phyloP scores from a whole-genome alignment of 495 filamentous ascomycete species.

The Hypoxylon rickii region DNA sequence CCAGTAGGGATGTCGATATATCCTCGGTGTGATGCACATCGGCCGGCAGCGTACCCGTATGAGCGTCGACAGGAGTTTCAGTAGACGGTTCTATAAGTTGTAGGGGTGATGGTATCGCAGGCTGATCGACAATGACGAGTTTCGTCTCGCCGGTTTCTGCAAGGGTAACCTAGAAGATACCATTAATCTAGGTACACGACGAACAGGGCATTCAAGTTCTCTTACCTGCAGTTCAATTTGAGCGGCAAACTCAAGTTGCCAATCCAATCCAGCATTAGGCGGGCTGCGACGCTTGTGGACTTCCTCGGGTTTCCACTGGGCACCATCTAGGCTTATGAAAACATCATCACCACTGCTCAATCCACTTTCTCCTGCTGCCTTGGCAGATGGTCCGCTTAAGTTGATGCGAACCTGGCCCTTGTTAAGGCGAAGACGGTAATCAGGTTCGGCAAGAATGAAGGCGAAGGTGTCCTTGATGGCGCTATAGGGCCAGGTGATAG shows the following conservation, averaged over 20 bases:
- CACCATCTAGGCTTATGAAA: constrained; percentile 67
- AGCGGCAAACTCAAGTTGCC: constrained; percentile 68
- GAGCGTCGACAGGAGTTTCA: constrained; percentile 11
- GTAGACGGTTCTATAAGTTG: background rate
- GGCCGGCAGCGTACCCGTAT: constrained; percentile 4
- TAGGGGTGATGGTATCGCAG: constrained; percentile 1
- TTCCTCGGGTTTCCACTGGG: constrained; percentile 57
- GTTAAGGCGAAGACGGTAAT: constrained; percentile 77
- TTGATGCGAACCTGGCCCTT: constrained; percentile 84
- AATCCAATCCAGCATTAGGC: constrained; percentile 72
- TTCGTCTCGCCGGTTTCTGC: constrained; percentile 42
- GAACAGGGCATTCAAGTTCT: background rate
- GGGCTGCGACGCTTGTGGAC: constrained; percentile 56
- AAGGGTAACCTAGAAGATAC: constrained; percentile 37
- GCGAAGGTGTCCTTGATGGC: constrained; percentile 70
- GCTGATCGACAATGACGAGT: constrained; percentile 54
- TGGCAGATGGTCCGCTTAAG: constrained; percentile 74
- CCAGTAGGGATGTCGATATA: constrained; percentile 12
- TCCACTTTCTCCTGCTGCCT: constrained; percentile 64
- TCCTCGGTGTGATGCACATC: constrained; percentile 10
- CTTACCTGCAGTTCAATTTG: constrained; percentile 64
- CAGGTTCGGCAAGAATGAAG: constrained; percentile 81
- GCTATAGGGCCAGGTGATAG: constrained; percentile 91
- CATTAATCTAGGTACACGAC: no score
- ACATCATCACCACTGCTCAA: constrained; percentile 80